A percentile compares a stretch with the other conserved stretches of the same genome.
Conservation (phyloP, 108 stramenopile genomes). For the Discostella pseudostelligera region DNA sequence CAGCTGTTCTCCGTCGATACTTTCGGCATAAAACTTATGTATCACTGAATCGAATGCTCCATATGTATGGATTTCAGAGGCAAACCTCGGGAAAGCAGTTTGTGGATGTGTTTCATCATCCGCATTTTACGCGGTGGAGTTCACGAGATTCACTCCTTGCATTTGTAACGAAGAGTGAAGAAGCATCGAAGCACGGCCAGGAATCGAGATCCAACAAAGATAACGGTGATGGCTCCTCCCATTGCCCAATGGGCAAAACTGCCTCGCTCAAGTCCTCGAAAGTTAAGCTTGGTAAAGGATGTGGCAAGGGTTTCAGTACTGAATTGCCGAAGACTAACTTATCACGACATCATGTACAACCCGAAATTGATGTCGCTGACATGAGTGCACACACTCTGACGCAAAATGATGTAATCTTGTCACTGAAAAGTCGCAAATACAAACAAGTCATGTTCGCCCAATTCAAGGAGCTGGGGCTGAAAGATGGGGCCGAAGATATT, state of each 20-base stretch:
- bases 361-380: too few species aligned
- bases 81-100: not conserved
- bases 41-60: conserved; percentile 12
- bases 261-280: too few species aligned
- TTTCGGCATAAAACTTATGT: conserved; percentile 9
- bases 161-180: not conserved
- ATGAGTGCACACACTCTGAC: not conserved
- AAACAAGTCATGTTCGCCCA: not conserved
- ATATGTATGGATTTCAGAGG: conserved; percentile 5
- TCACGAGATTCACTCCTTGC: not conserved
- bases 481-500: not conserved
- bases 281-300: too few species aligned
- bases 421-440: conserved; percentile 3
- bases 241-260: not conserved
- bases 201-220: not conserved
- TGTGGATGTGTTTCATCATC: conserved; percentile 4
- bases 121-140: conserved; percentile 11
- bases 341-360: too few species aligned
- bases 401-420: not conserved
- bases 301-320: too few species aligned
- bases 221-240: not conserved
- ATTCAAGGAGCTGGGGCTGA: not conserved
- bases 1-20: not conserved
- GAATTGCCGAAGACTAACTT: too few species aligned
- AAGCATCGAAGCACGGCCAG: not conserved